These are phyloP conservation scores for Casuarina cunninghamiana DNA, from an alignment of 306 rosid species.

Conservation along the genomic window DNA sequence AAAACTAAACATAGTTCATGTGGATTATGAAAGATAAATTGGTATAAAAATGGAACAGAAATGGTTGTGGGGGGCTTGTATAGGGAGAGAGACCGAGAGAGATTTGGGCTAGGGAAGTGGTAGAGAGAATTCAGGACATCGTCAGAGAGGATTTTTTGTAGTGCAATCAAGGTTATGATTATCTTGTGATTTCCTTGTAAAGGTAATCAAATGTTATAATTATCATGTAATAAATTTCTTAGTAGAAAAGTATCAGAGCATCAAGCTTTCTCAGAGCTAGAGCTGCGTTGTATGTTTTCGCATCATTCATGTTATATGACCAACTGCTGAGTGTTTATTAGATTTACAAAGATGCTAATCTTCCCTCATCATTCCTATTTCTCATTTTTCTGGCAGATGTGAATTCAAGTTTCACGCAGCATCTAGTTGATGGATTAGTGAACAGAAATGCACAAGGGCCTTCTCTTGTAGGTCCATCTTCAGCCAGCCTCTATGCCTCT, in stretches of 20 bases:
- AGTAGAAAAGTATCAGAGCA: not conserved
- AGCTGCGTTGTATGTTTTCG: not conserved
- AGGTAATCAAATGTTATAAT: not conserved
- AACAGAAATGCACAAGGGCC: conserved; percentile 40
- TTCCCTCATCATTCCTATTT: not conserved
- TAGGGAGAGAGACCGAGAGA: too few relatives aligned
- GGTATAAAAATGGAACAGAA: not conserved
- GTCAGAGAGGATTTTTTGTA: too few relatives aligned
- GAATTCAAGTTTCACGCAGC: conserved; percentile 37
- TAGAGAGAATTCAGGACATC: too few relatives aligned
- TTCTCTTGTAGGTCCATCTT: conserved; percentile 28
- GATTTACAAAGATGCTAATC: not conserved
- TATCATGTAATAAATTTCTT: not conserved
- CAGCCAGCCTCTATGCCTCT: conserved; percentile 27
- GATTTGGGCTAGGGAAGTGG: too few relatives aligned
- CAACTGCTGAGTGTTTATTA: not conserved
- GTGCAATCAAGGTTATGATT: too few relatives aligned
- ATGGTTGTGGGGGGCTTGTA: not conserved
- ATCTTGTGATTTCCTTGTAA: not conserved
- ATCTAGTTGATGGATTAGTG: conserved; percentile 30
- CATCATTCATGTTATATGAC: not conserved
- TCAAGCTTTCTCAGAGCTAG: not conserved
- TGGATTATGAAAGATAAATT: not conserved
- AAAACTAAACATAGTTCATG: not conserved
- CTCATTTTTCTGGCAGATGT: conserved; percentile 39